Conservation (phyloP, 2,329 filamentous ascomycete species). For the Microdochium paspali region DNA sequence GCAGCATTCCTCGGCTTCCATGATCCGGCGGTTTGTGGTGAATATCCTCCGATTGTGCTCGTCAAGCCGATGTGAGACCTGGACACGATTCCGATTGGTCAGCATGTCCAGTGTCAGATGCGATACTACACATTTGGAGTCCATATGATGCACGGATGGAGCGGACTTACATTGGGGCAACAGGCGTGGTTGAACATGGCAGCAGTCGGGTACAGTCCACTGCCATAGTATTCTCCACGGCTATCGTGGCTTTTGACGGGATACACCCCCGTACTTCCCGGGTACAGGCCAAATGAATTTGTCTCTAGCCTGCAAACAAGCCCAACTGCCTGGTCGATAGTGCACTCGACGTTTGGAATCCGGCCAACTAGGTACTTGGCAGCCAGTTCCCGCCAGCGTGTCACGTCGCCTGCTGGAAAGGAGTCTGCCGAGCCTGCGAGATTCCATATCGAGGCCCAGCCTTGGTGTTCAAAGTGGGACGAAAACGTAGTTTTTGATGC, state of each 20-base stretch:
- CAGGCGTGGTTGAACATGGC: constrained; percentile 9
- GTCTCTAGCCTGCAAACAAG: constrained; percentile 7
- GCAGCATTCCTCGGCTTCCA: constrained; percentile 7
- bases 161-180: constrained; percentile 6
- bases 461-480: constrained; percentile 2
- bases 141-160: too few relatives aligned
- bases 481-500: not conserved
- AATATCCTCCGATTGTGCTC: constrained; percentile 3
- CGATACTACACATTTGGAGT: too few relatives aligned
- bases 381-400: constrained; percentile 2
- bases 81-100: not conserved
- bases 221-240: constrained; percentile 6
- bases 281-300: constrained; percentile 8
- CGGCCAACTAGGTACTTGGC: not conserved
- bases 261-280: constrained; percentile 5
- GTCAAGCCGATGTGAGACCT: constrained; percentile 7
- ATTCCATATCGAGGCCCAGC: constrained; percentile 4
- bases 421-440: constrained; percentile 3
- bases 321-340: constrained; percentile 1
- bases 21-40: constrained; percentile 4
- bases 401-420: constrained; percentile 1
- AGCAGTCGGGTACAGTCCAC: constrained; percentile 5
- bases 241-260: not conserved
- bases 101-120: not conserved
- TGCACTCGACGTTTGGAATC: not conserved